Conservation (phyloP, 805 yeast genomes). For the Yarrowia keelungensis region DNA sequence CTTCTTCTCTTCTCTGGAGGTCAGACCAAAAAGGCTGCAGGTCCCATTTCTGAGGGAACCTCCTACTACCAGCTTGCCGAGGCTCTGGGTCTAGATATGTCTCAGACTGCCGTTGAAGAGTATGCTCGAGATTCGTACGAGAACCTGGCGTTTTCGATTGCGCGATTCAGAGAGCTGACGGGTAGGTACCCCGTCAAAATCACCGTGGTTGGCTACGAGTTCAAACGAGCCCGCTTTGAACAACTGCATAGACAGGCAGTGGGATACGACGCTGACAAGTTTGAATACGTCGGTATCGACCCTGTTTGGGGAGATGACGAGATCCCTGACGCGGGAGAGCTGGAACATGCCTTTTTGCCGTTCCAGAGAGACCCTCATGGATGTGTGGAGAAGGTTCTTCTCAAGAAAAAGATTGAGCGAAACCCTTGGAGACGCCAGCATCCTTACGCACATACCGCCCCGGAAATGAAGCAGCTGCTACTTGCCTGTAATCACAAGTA, state of each 20-base stretch:
- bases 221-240: slow-evolving; percentile 66
- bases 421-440: slow-evolving; percentile 34
- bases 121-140: slow-evolving; percentile 36
- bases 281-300: slow-evolving; percentile 34
- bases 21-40: slow-evolving; percentile 13
- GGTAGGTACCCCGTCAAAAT: slow-evolving; percentile 59
- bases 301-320: slow-evolving; percentile 32
- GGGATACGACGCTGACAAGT: slow-evolving; percentile 6
- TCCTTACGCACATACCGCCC: slow-evolving; percentile 23
- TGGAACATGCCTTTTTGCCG: slow-evolving; percentile 23
- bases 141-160: slow-evolving; percentile 33
- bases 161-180: slow-evolving; percentile 53
- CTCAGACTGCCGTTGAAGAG: slow-evolving; percentile 23
- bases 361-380: slow-evolving; percentile 33
- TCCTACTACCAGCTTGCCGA: slow-evolving; percentile 22
- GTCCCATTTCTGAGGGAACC: slow-evolving; percentile 24
- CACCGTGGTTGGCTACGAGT: slow-evolving; percentile 75
- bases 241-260: slow-evolving; percentile 42
- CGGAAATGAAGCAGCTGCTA: slow-evolving; percentile 6
- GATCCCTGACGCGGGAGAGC: slow-evolving; percentile 12
- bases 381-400: slow-evolving; percentile 4
- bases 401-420: slow-evolving; percentile 4
- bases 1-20: slow-evolving; percentile 34
- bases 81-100: slow-evolving; percentile 4
- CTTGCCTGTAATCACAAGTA: not conserved